Evolutionary conservation across 2,329 filamentous ascomycete species (phyloP), one percentile per base, ranked within the genome.

Genomic region (Scytalidium sp.): DNA sequence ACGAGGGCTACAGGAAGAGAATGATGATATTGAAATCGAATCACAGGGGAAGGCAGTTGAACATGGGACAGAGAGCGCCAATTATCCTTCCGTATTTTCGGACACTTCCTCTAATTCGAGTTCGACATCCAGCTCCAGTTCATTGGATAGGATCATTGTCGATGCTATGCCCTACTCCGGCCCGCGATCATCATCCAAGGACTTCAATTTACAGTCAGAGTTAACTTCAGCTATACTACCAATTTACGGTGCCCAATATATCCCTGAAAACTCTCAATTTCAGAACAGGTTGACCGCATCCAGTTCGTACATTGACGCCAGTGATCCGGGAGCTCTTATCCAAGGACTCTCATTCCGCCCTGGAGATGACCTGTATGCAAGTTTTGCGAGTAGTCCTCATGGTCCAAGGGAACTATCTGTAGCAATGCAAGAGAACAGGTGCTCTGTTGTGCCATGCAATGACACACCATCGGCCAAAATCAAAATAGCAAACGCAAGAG

Each of bases 321-420:
- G 19, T 6, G 20, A 4, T 19, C 41, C 7, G 20, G 22, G 9
- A 43, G 41, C 8, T 3, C 6, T 19, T 6, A 11, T 9, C 39
- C 45, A 50, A 45, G 42, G 42, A 5, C 45, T 50, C 32, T 50
- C 47, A 17, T 50, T 27, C 20, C 20, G 19, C 17, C 43, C 43
- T 23, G 43, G 43, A n/a, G 43, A 50, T 39, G 43, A 50, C 13
- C n/a, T 17, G 5, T 42, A 41, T 11, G 27, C 42, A 29, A 36
- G 32, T n/a, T 36, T 36, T n/a, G 17, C 13, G 11, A 10, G 32
- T n/a, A 36, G 32, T 36, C 25, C 19, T 45, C 32, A 36, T n/a
- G 32, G 32, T 36, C 32, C 32, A 7, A 36, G 32, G 17, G 32
- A 36, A n/a, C 32, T 36, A 36, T 9, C 32, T 4, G 32, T 36